Evolutionary conservation across 768 basidiomycete species (phyloP).

Genomic region (Termitomyces sp.): DNA sequence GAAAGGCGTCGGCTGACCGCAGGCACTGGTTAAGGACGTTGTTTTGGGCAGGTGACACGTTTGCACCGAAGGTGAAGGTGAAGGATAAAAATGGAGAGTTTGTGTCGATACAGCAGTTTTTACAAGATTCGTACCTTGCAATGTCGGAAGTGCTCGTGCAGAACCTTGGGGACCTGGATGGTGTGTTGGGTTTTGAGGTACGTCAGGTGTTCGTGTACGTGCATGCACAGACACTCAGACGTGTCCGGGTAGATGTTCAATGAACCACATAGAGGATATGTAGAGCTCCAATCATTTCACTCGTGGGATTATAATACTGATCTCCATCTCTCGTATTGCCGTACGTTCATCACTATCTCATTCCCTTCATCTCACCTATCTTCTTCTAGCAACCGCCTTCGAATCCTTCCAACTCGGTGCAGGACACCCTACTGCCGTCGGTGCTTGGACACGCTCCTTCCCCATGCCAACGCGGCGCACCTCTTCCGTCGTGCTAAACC

Average conservation of each 20-base stretch:
- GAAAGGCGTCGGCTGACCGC: background rate
- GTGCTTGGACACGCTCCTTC: conserved; percentile 80
- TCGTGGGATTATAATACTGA: conserved; percentile 93
- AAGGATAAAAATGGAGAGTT: conserved; percentile 40
- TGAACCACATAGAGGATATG: conserved; percentile 92
- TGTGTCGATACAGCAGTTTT: conserved; percentile 71
- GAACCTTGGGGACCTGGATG: conserved; percentile 67
- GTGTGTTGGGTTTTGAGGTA: conserved; percentile 89
- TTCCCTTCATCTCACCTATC: background rate
- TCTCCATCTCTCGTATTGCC: conserved; percentile 75
- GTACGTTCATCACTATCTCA: conserved; percentile 34
- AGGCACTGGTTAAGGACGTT: conserved; percentile 54
- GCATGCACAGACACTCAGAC: background rate
- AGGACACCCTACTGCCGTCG: conserved; percentile 77
- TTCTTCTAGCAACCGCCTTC: conserved; percentile 64
- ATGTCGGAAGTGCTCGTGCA: conserved; percentile 69
- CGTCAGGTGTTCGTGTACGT: conserved; percentile 9
- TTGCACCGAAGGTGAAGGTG: conserved; percentile 69
- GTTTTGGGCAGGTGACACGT: conserved; percentile 90
- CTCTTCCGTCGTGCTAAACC: conserved; percentile 54
- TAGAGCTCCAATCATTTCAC: conserved; percentile 76
- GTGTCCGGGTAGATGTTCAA: conserved; percentile 68
- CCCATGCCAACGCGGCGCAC: conserved; percentile 79
- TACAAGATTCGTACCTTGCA: conserved; percentile 77
- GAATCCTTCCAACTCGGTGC: conserved; percentile 92